phyloP scores from a whole-genome alignment of 805 yeast species.

The Metschnikowia similis region DNA sequence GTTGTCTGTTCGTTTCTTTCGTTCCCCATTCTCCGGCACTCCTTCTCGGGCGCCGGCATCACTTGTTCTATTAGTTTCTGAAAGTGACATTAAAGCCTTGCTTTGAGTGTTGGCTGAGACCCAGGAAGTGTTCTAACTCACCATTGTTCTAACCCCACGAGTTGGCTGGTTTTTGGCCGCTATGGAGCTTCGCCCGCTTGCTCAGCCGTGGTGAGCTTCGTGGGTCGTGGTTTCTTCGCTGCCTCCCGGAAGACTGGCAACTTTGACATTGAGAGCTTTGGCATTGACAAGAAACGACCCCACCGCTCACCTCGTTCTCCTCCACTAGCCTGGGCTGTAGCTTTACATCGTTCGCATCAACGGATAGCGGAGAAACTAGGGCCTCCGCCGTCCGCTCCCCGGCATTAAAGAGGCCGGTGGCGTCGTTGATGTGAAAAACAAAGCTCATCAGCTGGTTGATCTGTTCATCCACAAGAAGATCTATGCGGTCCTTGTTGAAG shows the following conservation, averaged over 20 bases:
- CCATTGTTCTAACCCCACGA: conserved; percentile 18
- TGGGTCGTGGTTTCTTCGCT: conserved; percentile 22
- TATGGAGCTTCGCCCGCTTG: conserved; percentile 26
- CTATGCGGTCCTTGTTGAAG: conserved; percentile 61
- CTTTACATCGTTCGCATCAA: conserved; percentile 25
- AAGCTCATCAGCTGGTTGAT: conserved; percentile 52
- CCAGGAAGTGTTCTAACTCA: too few species aligned
- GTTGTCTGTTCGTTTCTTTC: too few species aligned
- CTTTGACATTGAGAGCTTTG: conserved; percentile 1
- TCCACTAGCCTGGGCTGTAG: conserved; percentile 24
- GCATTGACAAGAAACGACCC: too few species aligned
- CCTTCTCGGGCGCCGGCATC: too few species aligned
- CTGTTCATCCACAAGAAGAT: conserved; percentile 59
- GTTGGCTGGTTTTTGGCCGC: conserved; percentile 24
- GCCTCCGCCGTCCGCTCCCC: conserved; percentile 29
- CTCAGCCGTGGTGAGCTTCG: conserved; percentile 18
- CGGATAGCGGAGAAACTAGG: conserved; percentile 23
- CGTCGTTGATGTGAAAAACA: conserved; percentile 49
- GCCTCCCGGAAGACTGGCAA: conserved; percentile 26
- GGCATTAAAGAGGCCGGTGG: conserved; percentile 59
- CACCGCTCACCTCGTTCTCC: conserved; percentile 5
- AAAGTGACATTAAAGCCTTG: too few species aligned
- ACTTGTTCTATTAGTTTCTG: too few species aligned
- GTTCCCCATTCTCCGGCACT: too few species aligned
- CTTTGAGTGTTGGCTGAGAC: too few species aligned